Evolutionary conservation across 139 green algal genomes (phyloP).

Genomic region (Chlorella ohadii): DNA sequence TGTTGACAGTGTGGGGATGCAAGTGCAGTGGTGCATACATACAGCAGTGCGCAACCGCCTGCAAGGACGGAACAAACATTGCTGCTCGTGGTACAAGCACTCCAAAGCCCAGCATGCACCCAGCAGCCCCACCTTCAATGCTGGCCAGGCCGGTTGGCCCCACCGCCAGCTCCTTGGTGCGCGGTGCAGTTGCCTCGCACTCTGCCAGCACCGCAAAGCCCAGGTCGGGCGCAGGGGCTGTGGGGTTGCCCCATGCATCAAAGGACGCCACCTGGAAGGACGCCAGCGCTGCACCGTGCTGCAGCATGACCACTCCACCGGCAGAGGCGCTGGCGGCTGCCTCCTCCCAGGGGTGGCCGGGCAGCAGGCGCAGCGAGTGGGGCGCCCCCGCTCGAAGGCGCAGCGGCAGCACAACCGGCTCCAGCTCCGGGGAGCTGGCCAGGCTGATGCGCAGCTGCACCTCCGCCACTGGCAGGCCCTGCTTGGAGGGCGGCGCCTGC

Average conservation of each 20-base stretch:
- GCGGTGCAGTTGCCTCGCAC: constrained; percentile 33
- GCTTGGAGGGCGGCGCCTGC: constrained; percentile 15
- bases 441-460: constrained; percentile 27
- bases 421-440: background rate
- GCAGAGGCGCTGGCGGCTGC: background rate
- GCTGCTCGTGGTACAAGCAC: too few relatives aligned
- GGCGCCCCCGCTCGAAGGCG: constrained; percentile 62
- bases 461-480: constrained; percentile 17
- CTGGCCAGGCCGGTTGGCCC: constrained; percentile 29
- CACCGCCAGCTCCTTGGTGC: constrained; percentile 36
- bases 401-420: constrained; percentile 45
- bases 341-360: constrained; percentile 52
- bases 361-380: constrained; percentile 50
- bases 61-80: too few relatives aligned
- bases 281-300: constrained; percentile 40
- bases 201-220: constrained; percentile 41
- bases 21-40: too few relatives aligned
- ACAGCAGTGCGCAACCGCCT: too few relatives aligned
- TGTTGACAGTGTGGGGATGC: too few relatives aligned
- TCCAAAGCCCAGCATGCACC: background rate
- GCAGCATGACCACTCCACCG: background rate
- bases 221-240: constrained; percentile 48
- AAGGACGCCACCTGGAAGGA: constrained; percentile 51
- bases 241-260: constrained; percentile 72
- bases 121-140: constrained; percentile 37